phyloP scores from a whole-genome alignment of 345 rosid genomes.

The Bruguiera gymnorhiza region DNA sequence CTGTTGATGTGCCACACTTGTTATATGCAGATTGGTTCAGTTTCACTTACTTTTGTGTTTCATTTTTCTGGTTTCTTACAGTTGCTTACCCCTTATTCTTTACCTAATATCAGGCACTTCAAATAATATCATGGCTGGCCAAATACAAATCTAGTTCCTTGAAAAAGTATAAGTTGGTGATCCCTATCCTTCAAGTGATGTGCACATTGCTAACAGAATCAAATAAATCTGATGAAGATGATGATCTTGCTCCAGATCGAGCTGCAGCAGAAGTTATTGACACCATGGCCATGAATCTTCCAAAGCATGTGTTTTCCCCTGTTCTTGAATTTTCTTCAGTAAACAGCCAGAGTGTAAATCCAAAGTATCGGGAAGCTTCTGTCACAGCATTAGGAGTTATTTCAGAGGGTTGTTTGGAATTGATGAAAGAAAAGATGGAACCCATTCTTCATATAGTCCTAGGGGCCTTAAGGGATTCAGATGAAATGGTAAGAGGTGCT shows the following conservation, averaged over 20 bases:
- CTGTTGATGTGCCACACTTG: background rate
- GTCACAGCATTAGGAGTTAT: slow-evolving; percentile 90
- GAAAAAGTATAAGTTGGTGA: slow-evolving; percentile 75
- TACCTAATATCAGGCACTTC: slow-evolving; percentile 74
- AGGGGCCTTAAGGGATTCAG: slow-evolving; percentile 84
- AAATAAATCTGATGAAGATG: slow-evolving; percentile 65
- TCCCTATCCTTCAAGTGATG: slow-evolving; percentile 92
- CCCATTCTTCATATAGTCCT: slow-evolving; percentile 78
- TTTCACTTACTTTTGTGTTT: too few relatives aligned
- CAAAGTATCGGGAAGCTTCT: slow-evolving; percentile 92
- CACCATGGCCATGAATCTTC: slow-evolving; percentile 86
- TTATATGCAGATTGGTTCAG: background rate
- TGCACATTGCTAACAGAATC: slow-evolving; percentile 96
- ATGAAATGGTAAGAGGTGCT: slow-evolving; percentile 97
- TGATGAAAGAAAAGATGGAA: slow-evolving; percentile 83
- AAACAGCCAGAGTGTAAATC: slow-evolving; percentile 62
- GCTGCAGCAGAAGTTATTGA: slow-evolving; percentile 99
- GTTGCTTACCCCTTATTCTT: slow-evolving; percentile 21
- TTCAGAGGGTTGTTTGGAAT: slow-evolving; percentile 88
- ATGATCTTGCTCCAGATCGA: slow-evolving; percentile 97
- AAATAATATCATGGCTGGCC: slow-evolving; percentile 97
- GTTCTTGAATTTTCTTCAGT: slow-evolving; percentile 83
- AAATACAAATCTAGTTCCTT: slow-evolving; percentile 82
- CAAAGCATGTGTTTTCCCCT: slow-evolving; percentile 79
- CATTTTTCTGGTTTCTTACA: background rate